These are phyloP conservation scores for Spirogloea muscicola DNA, from an alignment of 139 green algal species.

Conservation along the genomic window DNA sequence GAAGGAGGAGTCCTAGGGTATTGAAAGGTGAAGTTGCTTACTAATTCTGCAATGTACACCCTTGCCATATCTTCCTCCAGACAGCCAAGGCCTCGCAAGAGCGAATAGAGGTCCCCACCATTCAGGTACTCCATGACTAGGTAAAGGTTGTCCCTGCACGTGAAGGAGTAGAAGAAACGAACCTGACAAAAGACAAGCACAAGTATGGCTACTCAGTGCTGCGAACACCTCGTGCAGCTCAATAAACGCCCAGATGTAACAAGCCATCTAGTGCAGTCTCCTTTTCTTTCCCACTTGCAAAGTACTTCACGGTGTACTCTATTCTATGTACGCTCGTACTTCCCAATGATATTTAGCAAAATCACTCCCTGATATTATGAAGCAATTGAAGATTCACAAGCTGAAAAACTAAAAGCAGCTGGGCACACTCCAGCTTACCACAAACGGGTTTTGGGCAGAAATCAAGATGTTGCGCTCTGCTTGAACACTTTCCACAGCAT, in stretches of 20 bases:
- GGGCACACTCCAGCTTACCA: constrained; percentile 60
- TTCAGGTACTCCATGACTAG: constrained; percentile 96
- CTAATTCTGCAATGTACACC: constrained; percentile 82
- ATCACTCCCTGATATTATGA: constrained; percentile 41
- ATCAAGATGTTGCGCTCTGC: constrained; percentile 89
- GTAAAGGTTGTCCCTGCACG: constrained; percentile 83
- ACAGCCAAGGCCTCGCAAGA: constrained; percentile 69
- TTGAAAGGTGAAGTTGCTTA: too few relatives aligned
- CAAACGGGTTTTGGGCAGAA: constrained; percentile 49
- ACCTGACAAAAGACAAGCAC: too few relatives aligned
- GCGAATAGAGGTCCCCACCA: constrained; percentile 75
- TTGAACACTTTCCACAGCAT: constrained; percentile 79
- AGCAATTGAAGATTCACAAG: too few relatives aligned
- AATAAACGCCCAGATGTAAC: too few relatives aligned
- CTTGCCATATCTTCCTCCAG: constrained; percentile 77
- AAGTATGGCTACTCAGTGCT: too few relatives aligned
- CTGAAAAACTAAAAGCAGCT: constrained; percentile 5
- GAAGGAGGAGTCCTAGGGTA: too few relatives aligned
- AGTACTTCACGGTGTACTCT: too few relatives aligned
- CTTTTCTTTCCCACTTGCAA: neutral
- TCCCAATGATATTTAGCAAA: neutral
- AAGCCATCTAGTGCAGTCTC: neutral
- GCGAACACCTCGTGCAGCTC: too few relatives aligned
- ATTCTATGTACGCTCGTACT: too few relatives aligned
- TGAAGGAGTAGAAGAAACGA: constrained; percentile 89